A percentile compares a stretch with the other conserved stretches of the same genome.
phyloP scores from a whole-genome alignment of 148 eudicot species.

The Talinum fruticosum region DNA sequence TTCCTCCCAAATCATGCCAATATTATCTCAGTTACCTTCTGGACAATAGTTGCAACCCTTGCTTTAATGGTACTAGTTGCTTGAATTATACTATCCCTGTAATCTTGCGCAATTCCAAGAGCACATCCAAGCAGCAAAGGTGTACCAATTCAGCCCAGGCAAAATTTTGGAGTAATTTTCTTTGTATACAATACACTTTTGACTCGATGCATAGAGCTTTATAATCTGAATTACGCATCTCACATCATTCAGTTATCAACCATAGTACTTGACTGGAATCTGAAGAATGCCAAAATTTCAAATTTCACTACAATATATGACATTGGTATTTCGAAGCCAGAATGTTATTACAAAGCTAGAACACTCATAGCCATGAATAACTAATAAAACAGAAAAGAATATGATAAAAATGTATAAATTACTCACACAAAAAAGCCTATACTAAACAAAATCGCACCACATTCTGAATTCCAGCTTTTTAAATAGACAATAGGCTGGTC shows the following conservation, averaged over 20 bases:
- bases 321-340: constrained; percentile 17
- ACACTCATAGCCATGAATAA: constrained; percentile 6
- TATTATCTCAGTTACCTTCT: constrained; percentile 18
- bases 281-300: background rate
- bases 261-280: background rate
- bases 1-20: constrained; percentile 51
- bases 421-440: constrained; percentile 25
- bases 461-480: constrained; percentile 9
- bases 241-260: background rate
- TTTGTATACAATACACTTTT: background rate
- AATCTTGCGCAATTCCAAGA: constrained; percentile 1
- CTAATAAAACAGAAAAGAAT: constrained; percentile 22
- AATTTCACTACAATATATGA: background rate
- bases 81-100: constrained; percentile 12
- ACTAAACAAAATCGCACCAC: constrained; percentile 28
- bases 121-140: background rate
- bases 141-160: constrained; percentile 3
- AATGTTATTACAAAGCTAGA: constrained; percentile 18
- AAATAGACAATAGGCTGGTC: constrained; percentile 15
- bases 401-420: constrained; percentile 16
- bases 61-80: constrained; percentile 26
- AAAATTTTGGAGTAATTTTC: background rate
- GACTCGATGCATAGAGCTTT: constrained; percentile 11
- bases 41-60: constrained; percentile 14
- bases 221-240: background rate